Evolutionary conservation across 2,329 filamentous ascomycete species (phyloP).

Genomic region (Mariannaea elegans): DNA sequence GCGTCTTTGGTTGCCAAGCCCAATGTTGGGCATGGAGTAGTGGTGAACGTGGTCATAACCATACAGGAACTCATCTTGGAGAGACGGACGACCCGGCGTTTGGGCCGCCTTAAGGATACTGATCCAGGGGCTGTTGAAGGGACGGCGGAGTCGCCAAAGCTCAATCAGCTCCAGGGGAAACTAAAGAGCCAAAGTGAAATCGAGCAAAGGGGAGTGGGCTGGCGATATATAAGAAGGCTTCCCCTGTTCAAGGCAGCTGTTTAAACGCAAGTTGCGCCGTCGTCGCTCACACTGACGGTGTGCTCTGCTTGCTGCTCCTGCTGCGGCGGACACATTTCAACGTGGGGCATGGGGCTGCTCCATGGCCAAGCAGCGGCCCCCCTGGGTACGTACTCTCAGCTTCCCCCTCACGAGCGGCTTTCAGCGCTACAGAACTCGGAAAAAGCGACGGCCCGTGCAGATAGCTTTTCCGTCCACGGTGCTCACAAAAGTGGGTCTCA

Average conservation of each 20-base stretch:
- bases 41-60: constrained; percentile 24
- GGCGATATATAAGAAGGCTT: constrained; percentile 20
- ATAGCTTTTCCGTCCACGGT: neutral
- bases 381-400: constrained; percentile 28
- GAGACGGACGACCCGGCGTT: constrained; percentile 41
- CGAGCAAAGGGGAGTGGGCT: neutral
- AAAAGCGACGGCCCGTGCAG: constrained; percentile 24
- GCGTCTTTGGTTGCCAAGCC: neutral
- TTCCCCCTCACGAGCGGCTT: neutral
- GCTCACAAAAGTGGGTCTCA: neutral
- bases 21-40: constrained; percentile 4
- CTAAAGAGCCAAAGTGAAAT: constrained; percentile 20
- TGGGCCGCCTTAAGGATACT: constrained; percentile 42
- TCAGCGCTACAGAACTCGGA: constrained; percentile 6
- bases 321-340: constrained; percentile 42
- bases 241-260: constrained; percentile 39
- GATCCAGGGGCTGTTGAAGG: constrained; percentile 34
- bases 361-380: constrained; percentile 14
- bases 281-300: constrained; percentile 37
- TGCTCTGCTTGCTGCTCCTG: constrained; percentile 31
- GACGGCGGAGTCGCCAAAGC: constrained; percentile 21
- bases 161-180: constrained; percentile 34
- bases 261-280: constrained; percentile 37
- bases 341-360: constrained; percentile 34
- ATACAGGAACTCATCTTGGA: constrained; percentile 53